A percentile compares a stretch with the other conserved stretches of the same genome.
Conservation (phyloP, 2,329 filamentous ascomycete genomes). For the Trichoderma sp. region DNA sequence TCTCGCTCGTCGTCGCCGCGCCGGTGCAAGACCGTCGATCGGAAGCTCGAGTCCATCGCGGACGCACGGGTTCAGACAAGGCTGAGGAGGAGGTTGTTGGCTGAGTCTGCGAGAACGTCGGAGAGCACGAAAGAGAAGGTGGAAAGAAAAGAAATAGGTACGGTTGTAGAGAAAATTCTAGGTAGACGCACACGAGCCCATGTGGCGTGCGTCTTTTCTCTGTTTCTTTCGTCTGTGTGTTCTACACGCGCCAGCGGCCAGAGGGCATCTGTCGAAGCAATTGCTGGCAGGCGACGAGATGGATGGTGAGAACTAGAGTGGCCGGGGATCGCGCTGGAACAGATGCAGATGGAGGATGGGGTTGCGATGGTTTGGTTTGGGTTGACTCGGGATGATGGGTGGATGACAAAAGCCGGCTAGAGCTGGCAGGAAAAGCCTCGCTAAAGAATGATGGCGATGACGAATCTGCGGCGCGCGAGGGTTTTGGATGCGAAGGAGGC, state of each 20-base stretch:
- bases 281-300: neutral
- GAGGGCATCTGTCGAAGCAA: neutral
- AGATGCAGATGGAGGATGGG: constrained; percentile 19
- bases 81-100: neutral
- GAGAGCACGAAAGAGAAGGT: neutral
- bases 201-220: constrained; percentile 1
- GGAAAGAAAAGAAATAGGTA: neutral
- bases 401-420: constrained; percentile 17
- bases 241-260: constrained; percentile 16
- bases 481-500: neutral
- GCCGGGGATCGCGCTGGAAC: constrained; percentile 4
- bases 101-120: neutral
- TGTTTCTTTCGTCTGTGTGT: neutral
- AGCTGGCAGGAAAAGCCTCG: constrained; percentile 28
- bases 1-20: constrained; percentile 44
- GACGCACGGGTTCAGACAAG: neutral
- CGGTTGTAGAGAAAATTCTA: neutral
- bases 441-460: constrained; percentile 21
- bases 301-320: neutral
- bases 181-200: constrained; percentile 20
- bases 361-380: too few relatives aligned
- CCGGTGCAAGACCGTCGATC: constrained; percentile 54
- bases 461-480: constrained; percentile 7
- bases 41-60: constrained; percentile 53
- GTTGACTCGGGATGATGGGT: neutral